phyloP scores from a whole-genome alignment of 108 stramenopile genomes.

The Nannochloropsis oceanica region DNA sequence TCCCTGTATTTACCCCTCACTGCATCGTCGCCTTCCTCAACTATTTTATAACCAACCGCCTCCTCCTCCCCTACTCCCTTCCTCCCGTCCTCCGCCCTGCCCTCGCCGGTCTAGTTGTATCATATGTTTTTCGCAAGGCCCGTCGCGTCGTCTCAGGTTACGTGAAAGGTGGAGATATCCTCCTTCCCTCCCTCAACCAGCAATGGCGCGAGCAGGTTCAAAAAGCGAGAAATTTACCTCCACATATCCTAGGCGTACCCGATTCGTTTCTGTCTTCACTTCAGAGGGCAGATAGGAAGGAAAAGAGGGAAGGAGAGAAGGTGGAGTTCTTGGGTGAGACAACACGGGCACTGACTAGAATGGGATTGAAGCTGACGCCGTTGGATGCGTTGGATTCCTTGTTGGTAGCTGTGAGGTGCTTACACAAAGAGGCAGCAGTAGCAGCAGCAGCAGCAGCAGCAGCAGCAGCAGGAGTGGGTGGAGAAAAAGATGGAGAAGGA shows the following conservation, averaged over 20 bases:
- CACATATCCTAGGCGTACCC: background rate
- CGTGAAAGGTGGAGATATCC: background rate
- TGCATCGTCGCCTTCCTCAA: background rate
- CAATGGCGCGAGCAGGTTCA: background rate
- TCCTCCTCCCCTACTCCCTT: background rate
- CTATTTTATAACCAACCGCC: background rate
- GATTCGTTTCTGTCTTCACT: background rate
- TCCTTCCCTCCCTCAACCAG: background rate
- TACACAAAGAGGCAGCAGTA: background rate
- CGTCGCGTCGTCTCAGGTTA: background rate
- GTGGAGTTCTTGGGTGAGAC: background rate
- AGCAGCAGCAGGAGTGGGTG: too few relatives aligned
- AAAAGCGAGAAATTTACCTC: background rate
- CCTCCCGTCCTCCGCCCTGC: background rate
- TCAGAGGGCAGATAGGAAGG: too few relatives aligned
- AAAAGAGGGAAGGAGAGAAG: too few relatives aligned
- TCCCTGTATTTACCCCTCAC: background rate
- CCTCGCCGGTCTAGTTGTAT: background rate
- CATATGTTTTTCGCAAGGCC: background rate
- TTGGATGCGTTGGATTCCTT: background rate
- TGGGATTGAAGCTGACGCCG: background rate
- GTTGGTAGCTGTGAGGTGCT: background rate
- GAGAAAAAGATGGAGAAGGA: too few relatives aligned
- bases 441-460: too few relatives aligned
- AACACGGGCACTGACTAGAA: background rate